These are phyloP conservation scores for Intubia oerlemansii DNA, from an alignment of 2,329 filamentous ascomycete genomes.

Conservation along the genomic window DNA sequence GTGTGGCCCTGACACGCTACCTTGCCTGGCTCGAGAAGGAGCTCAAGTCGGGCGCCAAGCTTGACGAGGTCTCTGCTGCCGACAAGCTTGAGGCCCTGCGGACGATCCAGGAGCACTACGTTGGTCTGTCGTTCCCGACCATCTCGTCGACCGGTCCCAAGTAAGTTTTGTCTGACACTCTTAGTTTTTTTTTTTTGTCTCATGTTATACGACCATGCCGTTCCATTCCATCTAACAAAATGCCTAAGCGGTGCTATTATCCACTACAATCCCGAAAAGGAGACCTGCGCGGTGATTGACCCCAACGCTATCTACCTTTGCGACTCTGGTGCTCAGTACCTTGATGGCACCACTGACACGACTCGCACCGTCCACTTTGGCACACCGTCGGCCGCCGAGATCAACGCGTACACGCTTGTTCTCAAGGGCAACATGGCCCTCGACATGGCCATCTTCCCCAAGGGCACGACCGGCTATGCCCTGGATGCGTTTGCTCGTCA, in stretches of 20 bases:
- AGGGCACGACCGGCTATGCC: conserved; percentile 84
- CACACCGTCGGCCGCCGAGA: conserved; percentile 61
- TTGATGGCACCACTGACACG: conserved; percentile 89
- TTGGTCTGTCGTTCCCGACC: conserved; percentile 81
- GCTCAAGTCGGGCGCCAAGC: conserved; percentile 45
- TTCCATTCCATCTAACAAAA: too few species aligned
- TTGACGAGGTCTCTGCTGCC: conserved; percentile 83
- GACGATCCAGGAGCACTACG: conserved; percentile 49
- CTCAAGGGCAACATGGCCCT: conserved; percentile 85
- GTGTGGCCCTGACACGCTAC: conserved; percentile 73
- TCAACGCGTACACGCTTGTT: conserved; percentile 79
- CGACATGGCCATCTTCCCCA: conserved; percentile 74
- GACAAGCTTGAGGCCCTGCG: conserved; percentile 71
- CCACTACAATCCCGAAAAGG: conserved; percentile 78
- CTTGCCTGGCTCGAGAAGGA: conserved; percentile 95
- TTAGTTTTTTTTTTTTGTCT: too few species aligned
- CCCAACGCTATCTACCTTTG: conserved; percentile 78
- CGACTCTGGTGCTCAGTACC: conserved; percentile 91
- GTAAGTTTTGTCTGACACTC: too few species aligned
- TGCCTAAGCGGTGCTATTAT: conserved; percentile 78
- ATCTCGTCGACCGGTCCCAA: conserved; percentile 83
- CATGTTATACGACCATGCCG: too few species aligned
- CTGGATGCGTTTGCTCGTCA: conserved; percentile 78
- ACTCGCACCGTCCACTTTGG: conserved; percentile 89
- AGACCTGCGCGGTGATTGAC: conserved; percentile 65